Evolutionary conservation across 768 basidiomycete genomes (phyloP).

Genomic region (Hygrocybe coccinea): DNA sequence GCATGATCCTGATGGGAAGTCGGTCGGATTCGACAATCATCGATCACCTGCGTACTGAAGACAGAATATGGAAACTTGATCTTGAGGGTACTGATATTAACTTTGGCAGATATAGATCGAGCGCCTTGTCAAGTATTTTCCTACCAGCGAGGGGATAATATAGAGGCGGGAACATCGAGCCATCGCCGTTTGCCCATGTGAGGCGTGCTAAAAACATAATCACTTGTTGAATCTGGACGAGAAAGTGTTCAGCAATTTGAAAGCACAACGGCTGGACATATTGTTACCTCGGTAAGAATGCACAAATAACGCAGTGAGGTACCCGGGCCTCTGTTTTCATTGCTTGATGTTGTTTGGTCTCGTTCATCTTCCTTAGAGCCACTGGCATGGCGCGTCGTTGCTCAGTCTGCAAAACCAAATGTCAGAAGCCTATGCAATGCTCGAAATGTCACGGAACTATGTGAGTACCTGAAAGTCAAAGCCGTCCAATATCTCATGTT

Average conservation of each 20-base stretch:
- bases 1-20: neutral
- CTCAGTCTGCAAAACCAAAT: conserved; percentile 16
- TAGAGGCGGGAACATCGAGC: neutral
- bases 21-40: neutral
- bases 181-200: neutral
- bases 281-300: no score
- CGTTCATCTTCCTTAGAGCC: no score
- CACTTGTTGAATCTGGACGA: no score
- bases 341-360: no score
- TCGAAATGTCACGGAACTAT: conserved; percentile 19
- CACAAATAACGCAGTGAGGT: no score
- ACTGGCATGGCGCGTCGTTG: neutral
- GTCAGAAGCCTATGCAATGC: conserved; percentile 14
- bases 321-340: no score
- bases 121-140: neutral
- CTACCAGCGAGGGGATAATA: neutral
- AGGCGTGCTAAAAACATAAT: neutral
- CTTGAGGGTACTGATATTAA: neutral
- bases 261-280: no score
- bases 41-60: neutral
- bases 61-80: neutral
- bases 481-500: neutral
- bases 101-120: neutral
- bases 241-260: no score
- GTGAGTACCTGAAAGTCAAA: conserved; percentile 7